phyloP scores from a whole-genome alignment of 2,329 filamentous ascomycete genomes.

The Westerdykella ornata region DNA sequence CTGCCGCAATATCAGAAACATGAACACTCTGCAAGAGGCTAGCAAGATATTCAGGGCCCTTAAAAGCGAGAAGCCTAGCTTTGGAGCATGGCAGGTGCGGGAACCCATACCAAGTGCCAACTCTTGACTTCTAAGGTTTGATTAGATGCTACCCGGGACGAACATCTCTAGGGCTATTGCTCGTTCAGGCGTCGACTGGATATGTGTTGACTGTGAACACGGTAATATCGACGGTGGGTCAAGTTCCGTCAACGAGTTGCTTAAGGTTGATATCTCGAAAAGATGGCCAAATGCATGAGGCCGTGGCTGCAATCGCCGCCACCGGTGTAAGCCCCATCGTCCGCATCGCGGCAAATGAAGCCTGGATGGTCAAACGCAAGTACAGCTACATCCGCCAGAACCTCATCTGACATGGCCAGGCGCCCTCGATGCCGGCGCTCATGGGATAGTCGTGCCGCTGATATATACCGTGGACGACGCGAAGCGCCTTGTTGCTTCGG shows the following conservation, averaged over 20 bases:
- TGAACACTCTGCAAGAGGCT: constrained; percentile 47
- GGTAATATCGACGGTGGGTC: constrained; percentile 49
- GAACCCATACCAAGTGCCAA: background rate
- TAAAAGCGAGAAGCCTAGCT: constrained; percentile 44
- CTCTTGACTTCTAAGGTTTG: background rate
- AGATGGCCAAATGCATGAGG: constrained; percentile 51
- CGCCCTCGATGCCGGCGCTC: constrained; percentile 54
- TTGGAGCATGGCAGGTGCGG: constrained; percentile 53
- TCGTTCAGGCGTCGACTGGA: constrained; percentile 49
- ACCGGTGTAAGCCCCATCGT: constrained; percentile 42
- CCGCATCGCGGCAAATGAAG: constrained; percentile 50
- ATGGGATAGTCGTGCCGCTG: constrained; percentile 52
- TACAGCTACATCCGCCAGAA: background rate
- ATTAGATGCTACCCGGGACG: constrained; percentile 47
- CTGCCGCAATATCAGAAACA: constrained; percentile 12
- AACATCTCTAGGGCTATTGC: constrained; percentile 50
- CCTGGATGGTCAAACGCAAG: constrained; percentile 56
- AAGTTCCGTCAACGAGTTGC: background rate
- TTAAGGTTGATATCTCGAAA: constrained; percentile 5
- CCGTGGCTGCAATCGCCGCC: constrained; percentile 45
- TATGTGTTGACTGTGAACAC: constrained; percentile 51
- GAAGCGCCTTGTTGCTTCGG: constrained; percentile 44
- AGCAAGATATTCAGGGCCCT: constrained; percentile 50
- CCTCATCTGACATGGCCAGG: constrained; percentile 21
- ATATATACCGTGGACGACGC: constrained; percentile 50